Evolutionary conservation across 2,329 filamentous ascomycete genomes (phyloP).

Genomic region (Ophiostoma tasmaniense): DNA sequence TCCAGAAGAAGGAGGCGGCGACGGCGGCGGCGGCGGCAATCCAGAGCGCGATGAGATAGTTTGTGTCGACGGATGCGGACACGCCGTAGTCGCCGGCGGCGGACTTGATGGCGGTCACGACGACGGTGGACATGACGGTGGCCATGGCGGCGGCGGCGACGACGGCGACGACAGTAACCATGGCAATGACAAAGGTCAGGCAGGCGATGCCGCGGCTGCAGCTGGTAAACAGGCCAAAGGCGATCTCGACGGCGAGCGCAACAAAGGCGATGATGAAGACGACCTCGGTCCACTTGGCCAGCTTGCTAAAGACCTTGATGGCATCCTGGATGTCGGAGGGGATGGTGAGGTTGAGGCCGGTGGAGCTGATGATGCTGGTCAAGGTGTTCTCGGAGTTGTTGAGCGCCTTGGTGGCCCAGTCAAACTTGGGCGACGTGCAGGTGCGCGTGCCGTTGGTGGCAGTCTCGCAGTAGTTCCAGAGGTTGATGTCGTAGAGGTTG

Average conservation of each 20-base stretch:
- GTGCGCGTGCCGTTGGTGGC: constrained; percentile 46
- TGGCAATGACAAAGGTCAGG: constrained; percentile 67
- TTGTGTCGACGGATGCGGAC: constrained; percentile 54
- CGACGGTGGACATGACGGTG: constrained; percentile 62
- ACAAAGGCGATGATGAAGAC: constrained; percentile 68
- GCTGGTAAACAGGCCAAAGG: constrained; percentile 73
- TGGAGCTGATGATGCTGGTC: constrained; percentile 41
- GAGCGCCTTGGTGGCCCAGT: constrained; percentile 70
- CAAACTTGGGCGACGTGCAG: constrained; percentile 63
- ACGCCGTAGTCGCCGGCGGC: constrained; percentile 66
- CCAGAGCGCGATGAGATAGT: constrained; percentile 68
- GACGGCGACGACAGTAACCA: constrained; percentile 46
- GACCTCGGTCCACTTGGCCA: constrained; percentile 75
- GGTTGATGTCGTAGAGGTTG: constrained; percentile 69
- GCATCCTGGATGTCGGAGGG: constrained; percentile 58
- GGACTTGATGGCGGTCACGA: constrained; percentile 59
- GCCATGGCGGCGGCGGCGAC: constrained; percentile 62
- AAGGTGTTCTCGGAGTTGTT: constrained; percentile 51
- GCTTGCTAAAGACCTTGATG: constrained; percentile 63
- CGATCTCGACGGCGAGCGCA: constrained; percentile 60
- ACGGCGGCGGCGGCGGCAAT: constrained; percentile 70
- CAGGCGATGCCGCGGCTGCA: constrained; percentile 77
- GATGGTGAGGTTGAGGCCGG: constrained; percentile 49
- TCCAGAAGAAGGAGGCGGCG: constrained; percentile 77
- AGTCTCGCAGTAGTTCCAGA: constrained; percentile 81